These are phyloP conservation scores for Candida sakaeoensis DNA, from an alignment of 805 yeast species.

Conservation along the genomic window DNA sequence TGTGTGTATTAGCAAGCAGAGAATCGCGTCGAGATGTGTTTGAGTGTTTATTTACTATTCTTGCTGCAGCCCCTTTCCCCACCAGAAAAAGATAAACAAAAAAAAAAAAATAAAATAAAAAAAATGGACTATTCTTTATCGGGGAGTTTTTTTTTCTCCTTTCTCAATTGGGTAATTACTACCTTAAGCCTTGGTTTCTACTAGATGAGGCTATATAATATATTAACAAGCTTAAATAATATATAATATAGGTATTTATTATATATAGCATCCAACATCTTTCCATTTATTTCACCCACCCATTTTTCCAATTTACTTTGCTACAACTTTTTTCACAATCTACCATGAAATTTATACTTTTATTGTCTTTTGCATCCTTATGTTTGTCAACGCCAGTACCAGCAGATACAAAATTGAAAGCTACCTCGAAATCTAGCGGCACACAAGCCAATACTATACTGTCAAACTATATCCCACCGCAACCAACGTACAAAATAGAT, in stretches of 20 bases:
- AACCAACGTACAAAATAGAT: constrained; percentile 9
- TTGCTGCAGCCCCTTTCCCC: constrained; percentile 4
- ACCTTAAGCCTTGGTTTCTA: neutral
- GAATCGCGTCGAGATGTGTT: neutral
- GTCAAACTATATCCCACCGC: constrained; percentile 18
- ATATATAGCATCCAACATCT: too few species aligned
- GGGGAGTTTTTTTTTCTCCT: neutral
- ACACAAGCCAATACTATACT: constrained; percentile 10
- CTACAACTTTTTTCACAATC: neutral
- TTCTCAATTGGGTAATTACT: neutral
- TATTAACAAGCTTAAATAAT: too few species aligned
- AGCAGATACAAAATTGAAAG: constrained; percentile 23
- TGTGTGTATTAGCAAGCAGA: too few species aligned
- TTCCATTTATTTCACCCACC: too few species aligned
- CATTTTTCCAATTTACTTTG: too few species aligned
- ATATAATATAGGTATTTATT: too few species aligned
- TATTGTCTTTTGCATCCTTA: neutral
- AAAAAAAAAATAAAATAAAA: too few species aligned
- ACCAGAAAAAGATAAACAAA: neutral
- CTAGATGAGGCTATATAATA: neutral
- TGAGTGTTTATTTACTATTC: neutral
- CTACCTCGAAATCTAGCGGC: constrained; percentile 9
- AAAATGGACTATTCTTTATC: neutral
- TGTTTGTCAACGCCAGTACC: constrained; percentile 25
- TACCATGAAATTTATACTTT: constrained; percentile 2